These are phyloP conservation scores for Aureococcus anophagefferens DNA, from an alignment of 108 stramenopile species.

Conservation along the genomic window DNA sequence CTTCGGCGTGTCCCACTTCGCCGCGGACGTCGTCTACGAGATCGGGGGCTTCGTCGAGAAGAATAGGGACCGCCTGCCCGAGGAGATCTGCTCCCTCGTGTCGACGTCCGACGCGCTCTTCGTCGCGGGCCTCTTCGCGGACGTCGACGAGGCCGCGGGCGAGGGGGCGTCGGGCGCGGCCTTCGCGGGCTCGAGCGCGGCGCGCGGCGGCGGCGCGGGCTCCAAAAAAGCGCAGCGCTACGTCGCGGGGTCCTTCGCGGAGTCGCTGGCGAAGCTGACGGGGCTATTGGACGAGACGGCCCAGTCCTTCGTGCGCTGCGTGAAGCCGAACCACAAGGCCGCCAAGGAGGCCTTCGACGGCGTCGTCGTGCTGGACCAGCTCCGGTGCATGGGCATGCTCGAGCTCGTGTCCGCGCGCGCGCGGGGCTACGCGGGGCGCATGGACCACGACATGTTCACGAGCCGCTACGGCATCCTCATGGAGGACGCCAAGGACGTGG, in stretches of 20 bases:
- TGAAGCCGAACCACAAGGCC: slow-evolving; percentile 4
- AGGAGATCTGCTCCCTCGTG: slow-evolving; percentile 11
- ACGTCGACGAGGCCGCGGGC: background rate
- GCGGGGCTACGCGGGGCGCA: background rate
- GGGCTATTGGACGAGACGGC: background rate
- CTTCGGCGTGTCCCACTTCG: slow-evolving; percentile 22
- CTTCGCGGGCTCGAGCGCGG: too few relatives aligned
- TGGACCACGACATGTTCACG: background rate
- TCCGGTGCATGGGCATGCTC: slow-evolving; percentile 15
- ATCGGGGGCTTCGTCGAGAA: slow-evolving; percentile 24
- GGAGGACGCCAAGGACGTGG: background rate
- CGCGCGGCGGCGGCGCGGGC: background rate
- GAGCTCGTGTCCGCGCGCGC: background rate
- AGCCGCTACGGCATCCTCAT: background rate
- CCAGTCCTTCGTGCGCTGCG: slow-evolving; percentile 14
- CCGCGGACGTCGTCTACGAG: slow-evolving; percentile 13
- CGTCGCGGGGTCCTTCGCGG: slow-evolving; percentile 2
- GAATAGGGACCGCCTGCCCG: slow-evolving; percentile 22
- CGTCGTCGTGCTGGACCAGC: slow-evolving; percentile 12
- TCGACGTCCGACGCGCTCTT: background rate
- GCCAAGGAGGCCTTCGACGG: background rate
- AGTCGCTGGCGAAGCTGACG: background rate
- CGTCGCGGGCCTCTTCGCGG: slow-evolving; percentile 12
- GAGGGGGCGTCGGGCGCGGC: background rate
- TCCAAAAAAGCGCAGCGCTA: background rate